Evolutionary conservation across 2,329 filamentous ascomycete species (phyloP), one percentile per base, ranked within the genome.

Genomic region (Didymella glomerata): DNA sequence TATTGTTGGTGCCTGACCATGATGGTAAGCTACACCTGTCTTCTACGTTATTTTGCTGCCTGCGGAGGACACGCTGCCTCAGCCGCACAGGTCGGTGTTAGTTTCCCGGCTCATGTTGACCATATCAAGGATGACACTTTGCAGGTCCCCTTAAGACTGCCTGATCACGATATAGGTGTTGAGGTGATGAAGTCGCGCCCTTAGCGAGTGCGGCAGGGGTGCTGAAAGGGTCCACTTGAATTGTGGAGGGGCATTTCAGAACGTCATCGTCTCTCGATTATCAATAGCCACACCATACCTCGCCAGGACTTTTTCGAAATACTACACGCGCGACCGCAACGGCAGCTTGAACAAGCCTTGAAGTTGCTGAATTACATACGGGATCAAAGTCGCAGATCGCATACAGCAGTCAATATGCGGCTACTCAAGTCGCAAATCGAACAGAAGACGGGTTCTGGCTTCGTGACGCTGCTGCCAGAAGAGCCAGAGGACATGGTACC

Each of bases 401-500:
- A 41, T 34, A 50, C 8, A 34, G 25, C 53, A 16, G 32, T 9
- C 48, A 41, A 41, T 28, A 91, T 91, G 89, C 84, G 85, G 57
- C 81, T 91, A 42, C 83, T 90, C 67, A 90, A 88, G 73, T 85
- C 87, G 60, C 83, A 84, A 59, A 88, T 91, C 64, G 86, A 90
- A 57, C 65, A 72, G 68, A 84, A 84, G 59, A 84, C 88, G 76
- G 88, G 87, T 77, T 85, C 86, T 1, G 89, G 89, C 27, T 71
- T 80, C 30, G 86, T 88, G 53, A 89, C 86, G 6, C 80, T 92
- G 53, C 83, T 86, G 60, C 89, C 89, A 2, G 88, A 91, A 76
- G 89, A 91, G 74, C 87, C 88, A 49, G 89, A 91, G 78, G 89
- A 92, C 68, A 91, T 92, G 89, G 86, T 88, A 80, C 14, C 16